A percentile compares a stretch with the other conserved stretches of the same genome.
Evolutionary conservation across 73 alveolate genomes (phyloP).

Genomic region (Paramecium biaurelia): DNA sequence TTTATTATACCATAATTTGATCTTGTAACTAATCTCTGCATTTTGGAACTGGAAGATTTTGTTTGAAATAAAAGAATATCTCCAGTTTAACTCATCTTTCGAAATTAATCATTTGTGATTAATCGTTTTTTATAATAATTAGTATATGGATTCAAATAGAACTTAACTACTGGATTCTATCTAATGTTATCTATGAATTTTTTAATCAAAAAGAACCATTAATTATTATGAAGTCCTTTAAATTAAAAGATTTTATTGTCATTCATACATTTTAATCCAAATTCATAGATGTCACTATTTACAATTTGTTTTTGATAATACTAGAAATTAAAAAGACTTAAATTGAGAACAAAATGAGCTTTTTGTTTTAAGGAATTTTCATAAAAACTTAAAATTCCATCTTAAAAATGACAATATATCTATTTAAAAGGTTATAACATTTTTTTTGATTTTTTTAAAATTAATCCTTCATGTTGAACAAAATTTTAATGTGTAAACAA

Average conservation of each 20-base stretch:
- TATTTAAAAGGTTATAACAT: neutral
- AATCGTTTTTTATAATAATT: slow-evolving; percentile 10
- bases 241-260: neutral
- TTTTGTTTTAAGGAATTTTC: neutral
- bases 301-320: neutral
- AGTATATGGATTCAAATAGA: neutral
- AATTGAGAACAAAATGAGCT: slow-evolving; percentile 16
- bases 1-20: neutral
- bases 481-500: neutral
- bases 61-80: slow-evolving; percentile 23
- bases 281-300: neutral
- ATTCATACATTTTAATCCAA: neutral
- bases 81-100: slow-evolving; percentile 1
- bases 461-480: neutral
- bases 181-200: neutral
- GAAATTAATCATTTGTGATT: neutral
- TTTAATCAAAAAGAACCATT: slow-evolving; percentile 1
- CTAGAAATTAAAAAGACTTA: neutral
- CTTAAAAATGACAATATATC: slow-evolving; percentile 7
- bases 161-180: neutral
- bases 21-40: neutral
- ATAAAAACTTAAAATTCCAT: slow-evolving; percentile 27
- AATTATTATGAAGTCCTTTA: neutral
- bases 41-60: neutral
- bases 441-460: neutral